Evolutionary conservation across 139 green algal genomes (phyloP), one percentile per base, ranked within the genome.

Genomic region (Volvox africanus): DNA sequence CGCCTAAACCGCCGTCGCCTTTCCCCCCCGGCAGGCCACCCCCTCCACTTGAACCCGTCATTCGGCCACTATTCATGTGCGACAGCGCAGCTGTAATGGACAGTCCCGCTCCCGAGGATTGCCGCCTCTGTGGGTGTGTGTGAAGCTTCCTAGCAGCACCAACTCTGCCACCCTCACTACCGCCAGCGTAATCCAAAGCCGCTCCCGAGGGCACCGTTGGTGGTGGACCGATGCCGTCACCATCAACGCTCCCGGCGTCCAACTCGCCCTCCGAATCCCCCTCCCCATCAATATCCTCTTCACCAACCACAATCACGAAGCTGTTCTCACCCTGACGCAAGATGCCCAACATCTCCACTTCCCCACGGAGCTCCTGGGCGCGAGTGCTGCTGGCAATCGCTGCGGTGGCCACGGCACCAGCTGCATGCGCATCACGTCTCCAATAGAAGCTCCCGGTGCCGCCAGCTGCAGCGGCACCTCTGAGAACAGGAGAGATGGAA

Each of bases 231-330:
- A 24, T 73, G 65, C 65, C 24, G 28, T 30, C 71, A 21, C 71
- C 22, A 30, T 32, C 71, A 18, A 30, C 22, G 28, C 71, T 79
- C 22, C 28, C 71, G 5, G 26, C 71, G 9, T 79, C 75, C 75
- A 55, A 1, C 36, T 84, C 78, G 16, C 78, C 78, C 1, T 84
- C 78, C 36, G 78, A 84, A 22, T 86, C 50, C 12, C 5, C 9
- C 44, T 55, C 44, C 44, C 71, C 83, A 3, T 44, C 24, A 0
- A 37, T 32, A 13, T 68, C 83, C 33, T 80, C 36, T 21, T 89
- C 83, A 16, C 83, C 83, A 26, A 89, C 83, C 35, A 89, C 83
- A n/a, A 89, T 89, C 0, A 89, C 83, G 19, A 89, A 89, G 33
- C 83, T 80, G 83, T 80, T n/a, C 11, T 68, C 83, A 1, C 13